Evolutionary conservation across 2,329 filamentous ascomycete species (phyloP).

Genomic region (Fusarium proliferatum): DNA sequence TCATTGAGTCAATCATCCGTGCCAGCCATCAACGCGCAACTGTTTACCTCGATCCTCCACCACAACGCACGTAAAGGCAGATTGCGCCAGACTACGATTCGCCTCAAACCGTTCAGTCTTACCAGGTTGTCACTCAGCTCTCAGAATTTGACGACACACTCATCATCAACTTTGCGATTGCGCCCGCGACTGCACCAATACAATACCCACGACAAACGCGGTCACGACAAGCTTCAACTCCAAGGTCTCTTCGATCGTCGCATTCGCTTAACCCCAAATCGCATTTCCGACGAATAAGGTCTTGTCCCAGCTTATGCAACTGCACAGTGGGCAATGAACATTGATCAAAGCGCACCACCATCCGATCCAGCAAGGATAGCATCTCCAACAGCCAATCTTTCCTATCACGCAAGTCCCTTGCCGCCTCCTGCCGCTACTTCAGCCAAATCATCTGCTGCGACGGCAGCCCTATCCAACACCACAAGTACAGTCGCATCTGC

Average conservation of each 20-base stretch:
- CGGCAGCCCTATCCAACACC: constrained; percentile 1
- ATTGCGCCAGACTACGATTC: not conserved
- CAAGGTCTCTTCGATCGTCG: constrained; percentile 39
- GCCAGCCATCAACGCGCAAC: constrained; percentile 9
- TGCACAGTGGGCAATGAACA: constrained; percentile 47
- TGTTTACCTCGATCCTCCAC: not conserved
- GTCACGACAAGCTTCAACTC: constrained; percentile 30
- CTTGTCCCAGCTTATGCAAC: constrained; percentile 45
- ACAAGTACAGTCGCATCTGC: constrained; percentile 1
- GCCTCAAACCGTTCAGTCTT: not conserved
- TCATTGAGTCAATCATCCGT: not conserved
- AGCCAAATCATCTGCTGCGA: constrained; percentile 13
- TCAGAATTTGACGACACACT: not conserved
- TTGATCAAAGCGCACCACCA: constrained; percentile 23
- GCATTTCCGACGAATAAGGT: constrained; percentile 33
- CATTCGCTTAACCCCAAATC: constrained; percentile 33
- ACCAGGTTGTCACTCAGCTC: not conserved
- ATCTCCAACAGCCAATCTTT: constrained; percentile 40
- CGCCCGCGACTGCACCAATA: constrained; percentile 20
- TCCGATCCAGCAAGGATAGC: constrained; percentile 42
- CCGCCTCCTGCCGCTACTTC: constrained; percentile 40
- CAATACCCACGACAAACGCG: constrained; percentile 22
- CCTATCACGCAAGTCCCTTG: constrained; percentile 50
- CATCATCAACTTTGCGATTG: not conserved
- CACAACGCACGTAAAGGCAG: not conserved